These are phyloP conservation scores for Avena eriantha DNA, from an alignment of 176 grass and related monocot species.

Conservation along the genomic window DNA sequence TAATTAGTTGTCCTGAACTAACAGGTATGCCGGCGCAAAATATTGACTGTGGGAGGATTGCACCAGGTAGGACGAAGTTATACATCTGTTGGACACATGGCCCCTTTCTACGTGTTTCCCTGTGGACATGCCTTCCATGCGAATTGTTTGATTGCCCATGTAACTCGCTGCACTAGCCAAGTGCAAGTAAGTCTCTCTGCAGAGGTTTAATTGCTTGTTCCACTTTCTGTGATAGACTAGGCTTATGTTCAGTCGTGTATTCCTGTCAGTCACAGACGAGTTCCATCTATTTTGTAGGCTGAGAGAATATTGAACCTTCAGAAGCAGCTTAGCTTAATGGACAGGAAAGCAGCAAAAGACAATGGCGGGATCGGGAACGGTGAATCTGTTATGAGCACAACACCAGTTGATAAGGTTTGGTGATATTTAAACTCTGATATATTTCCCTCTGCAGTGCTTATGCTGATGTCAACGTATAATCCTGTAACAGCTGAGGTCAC, in stretches of 20 bases:
- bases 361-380: constrained; percentile 52
- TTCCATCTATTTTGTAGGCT: constrained; percentile 55
- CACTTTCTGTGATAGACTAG: background rate
- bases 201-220: background rate
- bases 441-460: background rate
- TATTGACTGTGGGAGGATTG: constrained; percentile 78
- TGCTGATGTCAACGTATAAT: constrained; percentile 19
- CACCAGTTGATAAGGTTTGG: constrained; percentile 79
- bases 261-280: background rate
- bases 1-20: constrained; percentile 28
- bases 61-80: constrained; percentile 80
- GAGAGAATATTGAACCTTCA: constrained; percentile 93
- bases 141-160: constrained; percentile 88
- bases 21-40: constrained; percentile 87
- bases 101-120: constrained; percentile 97
- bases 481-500: constrained; percentile 69
- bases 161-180: constrained; percentile 72
- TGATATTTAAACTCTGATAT: constrained; percentile 11
- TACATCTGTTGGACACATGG: constrained; percentile 72
- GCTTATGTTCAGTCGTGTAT: constrained; percentile 4
- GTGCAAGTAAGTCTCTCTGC: constrained; percentile 61
- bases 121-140: constrained; percentile 94
- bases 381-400: constrained; percentile 55
- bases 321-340: constrained; percentile 80
- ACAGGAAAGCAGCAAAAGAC: constrained; percentile 58